Evolutionary conservation across 352 stramenopile genomes (phyloP), one percentile per base, ranked within the genome.

Genomic region (Poterioochromonas sp.): DNA sequence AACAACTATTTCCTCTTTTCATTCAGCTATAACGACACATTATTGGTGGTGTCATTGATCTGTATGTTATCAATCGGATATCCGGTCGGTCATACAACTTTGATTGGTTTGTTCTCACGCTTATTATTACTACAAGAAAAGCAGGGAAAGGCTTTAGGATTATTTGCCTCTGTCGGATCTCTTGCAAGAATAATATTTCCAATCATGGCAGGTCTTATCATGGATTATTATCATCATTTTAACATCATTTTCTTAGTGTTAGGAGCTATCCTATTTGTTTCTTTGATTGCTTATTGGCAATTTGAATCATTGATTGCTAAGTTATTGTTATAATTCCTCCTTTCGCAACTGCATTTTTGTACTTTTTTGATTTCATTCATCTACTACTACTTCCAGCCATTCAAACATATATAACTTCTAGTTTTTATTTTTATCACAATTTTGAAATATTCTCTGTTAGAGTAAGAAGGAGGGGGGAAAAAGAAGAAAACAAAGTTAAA

Each of bases 61-160:
- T 32, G 39, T 5, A 69, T 93, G 84, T 93, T 87, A 79, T 91
- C 90, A 63, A 83, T 85, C 8, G 68, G 68, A 39, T 76, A 76
- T 62, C 68, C 68, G 11, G 39, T 76, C 5, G 68, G 68, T 32
- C 68, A 76, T 62, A 76, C 68, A 37, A 11, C 68, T 18, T 39
- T 76, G 11, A 37, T 76, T 40, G 35, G 68, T 22, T 3, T 62
- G 29, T 76, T 35, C n/a, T 51, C 68, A 12, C n/a, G n/a, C n/a
- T n/a, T n/a, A n/a, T n/a, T n/a, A n/a, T n/a, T n/a, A n/a, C n/a
- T n/a, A n/a, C n/a, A n/a, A n/a, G n/a, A n/a, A n/a, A 76, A 76
- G 29, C 68, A 76, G 39, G 68, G 41, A 41, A 62, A 15, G 26
- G 2, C 54, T 15, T n/a, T 58, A 40, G 68, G 68, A 22, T 51